Conservation (phyloP, 2,329 filamentous ascomycete genomes). For the Neurospora crassa region DNA sequence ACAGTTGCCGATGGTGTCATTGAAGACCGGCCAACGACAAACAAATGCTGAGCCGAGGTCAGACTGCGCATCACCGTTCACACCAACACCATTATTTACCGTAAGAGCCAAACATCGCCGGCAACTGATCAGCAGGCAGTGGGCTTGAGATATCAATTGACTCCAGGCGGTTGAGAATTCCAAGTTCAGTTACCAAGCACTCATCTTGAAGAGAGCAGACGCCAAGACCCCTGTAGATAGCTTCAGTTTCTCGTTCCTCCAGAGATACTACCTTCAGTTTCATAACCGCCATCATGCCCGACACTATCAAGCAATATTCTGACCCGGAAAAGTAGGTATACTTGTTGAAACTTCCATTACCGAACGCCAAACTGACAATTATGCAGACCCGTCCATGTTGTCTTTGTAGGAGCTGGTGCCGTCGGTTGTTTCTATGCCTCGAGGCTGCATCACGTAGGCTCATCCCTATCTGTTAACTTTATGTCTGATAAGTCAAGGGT, state of each 20-base stretch:
- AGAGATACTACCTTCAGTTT: neutral
- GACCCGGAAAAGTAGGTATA: constrained; percentile 14
- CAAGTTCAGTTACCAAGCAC: accelerated
- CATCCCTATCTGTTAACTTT: neutral
- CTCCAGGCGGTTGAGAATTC: accelerated
- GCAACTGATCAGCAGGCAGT: neutral
- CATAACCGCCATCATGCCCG: constrained; percentile 2
- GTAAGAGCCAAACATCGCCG: neutral
- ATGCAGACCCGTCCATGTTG: constrained; percentile 41
- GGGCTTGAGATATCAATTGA: neutral
- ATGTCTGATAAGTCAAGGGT: too few relatives aligned
- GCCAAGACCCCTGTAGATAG: neutral
- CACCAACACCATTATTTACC: neutral
- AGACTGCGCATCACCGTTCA: neutral
- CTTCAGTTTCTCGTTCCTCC: neutral
- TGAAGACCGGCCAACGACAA: neutral
- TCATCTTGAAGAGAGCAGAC: neutral
- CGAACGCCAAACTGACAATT: neutral
- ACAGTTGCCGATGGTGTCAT: neutral
- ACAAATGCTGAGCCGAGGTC: neutral
- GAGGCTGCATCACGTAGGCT: constrained; percentile 48
- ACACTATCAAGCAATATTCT: constrained; percentile 7
- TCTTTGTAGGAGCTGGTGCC: constrained; percentile 62
- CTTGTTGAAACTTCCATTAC: neutral
- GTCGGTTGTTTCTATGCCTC: constrained; percentile 67